These are phyloP conservation scores for Diaporthe citriasiana DNA, from an alignment of 2,329 filamentous ascomycete genomes.

Conservation along the genomic window DNA sequence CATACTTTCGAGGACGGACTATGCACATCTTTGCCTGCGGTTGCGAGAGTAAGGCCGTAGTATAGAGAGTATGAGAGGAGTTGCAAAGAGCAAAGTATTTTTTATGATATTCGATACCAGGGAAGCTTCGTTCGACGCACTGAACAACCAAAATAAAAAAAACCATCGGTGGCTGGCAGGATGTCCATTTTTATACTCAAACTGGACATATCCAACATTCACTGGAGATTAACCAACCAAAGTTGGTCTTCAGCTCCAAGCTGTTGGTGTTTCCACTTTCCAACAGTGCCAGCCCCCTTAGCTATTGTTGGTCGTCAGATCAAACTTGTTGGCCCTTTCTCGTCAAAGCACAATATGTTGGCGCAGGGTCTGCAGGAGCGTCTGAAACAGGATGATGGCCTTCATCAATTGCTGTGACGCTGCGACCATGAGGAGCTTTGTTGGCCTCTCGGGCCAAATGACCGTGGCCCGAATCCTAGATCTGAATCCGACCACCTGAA, in stretches of 20 bases:
- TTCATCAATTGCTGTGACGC: background rate
- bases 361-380: background rate
- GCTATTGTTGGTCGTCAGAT: background rate
- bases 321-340: background rate
- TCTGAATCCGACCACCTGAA: background rate
- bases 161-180: background rate
- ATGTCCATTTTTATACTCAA: background rate
- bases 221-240: background rate
- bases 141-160: background rate
- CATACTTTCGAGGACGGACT: background rate
- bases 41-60: background rate
- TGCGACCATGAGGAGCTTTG: background rate
- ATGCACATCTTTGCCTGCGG: background rate
- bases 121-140: background rate
- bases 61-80: background rate
- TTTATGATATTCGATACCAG: background rate
- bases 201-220: background rate
- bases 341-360: background rate
- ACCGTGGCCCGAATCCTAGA: background rate
- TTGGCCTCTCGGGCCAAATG: background rate
- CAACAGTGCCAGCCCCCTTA: background rate
- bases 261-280: constrained; percentile 1
- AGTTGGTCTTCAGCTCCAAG: background rate
- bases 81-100: background rate
- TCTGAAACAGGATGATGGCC: background rate